Conservation (phyloP, 2,329 filamentous ascomycete species). For the Aspergillus glaucus region DNA sequence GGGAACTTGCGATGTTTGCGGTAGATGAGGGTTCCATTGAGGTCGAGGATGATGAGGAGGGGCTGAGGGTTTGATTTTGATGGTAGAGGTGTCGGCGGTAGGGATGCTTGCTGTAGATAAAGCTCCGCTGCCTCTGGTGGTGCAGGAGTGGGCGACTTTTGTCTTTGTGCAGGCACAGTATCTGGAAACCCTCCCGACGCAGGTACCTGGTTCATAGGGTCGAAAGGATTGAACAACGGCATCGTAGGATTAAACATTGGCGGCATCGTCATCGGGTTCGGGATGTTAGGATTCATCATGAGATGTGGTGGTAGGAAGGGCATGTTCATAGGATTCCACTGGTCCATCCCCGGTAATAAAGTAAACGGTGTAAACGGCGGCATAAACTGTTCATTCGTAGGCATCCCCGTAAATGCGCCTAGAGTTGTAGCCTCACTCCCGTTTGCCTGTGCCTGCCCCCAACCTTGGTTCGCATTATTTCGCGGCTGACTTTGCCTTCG, state of each 20-base stretch:
- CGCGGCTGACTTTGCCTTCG: too few relatives aligned
- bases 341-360: neutral
- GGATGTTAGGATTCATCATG: slow-evolving; percentile 9
- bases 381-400: neutral
- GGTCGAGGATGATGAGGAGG: slow-evolving; percentile 78
- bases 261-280: slow-evolving; percentile 3
- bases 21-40: slow-evolving; percentile 84
- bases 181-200: slow-evolving; percentile 2
- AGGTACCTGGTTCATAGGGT: slow-evolving; percentile 2
- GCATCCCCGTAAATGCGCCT: neutral
- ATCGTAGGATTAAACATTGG: slow-evolving; percentile 6
- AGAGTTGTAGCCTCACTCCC: neutral
- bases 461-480: neutral
- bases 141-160: slow-evolving; percentile 16
- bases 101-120: slow-evolving; percentile 56
- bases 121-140: slow-evolving; percentile 51
- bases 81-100: slow-evolving; percentile 37
- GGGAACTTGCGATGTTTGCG: slow-evolving; percentile 53
- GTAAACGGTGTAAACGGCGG: neutral
- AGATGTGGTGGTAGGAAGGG: slow-evolving; percentile 7
- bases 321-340: slow-evolving; percentile 7
- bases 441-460: neutral
- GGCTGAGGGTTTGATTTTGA: slow-evolving; percentile 43
- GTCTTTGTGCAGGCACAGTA: neutral
- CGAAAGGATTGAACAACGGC: slow-evolving; percentile 4